phyloP scores from a whole-genome alignment of 2,329 filamentous ascomycete species.

The Cercospora citrullina region DNA sequence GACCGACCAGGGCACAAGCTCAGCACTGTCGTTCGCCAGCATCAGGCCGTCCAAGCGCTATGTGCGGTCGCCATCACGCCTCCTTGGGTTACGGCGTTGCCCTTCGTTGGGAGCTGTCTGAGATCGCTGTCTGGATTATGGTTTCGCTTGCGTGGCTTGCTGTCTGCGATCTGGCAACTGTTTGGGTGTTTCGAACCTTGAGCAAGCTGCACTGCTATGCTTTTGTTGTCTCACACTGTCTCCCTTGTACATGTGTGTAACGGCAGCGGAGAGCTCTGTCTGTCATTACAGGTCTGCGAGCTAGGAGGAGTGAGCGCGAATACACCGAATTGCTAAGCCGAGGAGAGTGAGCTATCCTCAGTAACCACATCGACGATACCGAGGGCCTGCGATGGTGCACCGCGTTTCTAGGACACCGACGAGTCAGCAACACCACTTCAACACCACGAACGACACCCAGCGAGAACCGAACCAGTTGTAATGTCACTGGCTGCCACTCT shows the following conservation, averaged over 20 bases:
- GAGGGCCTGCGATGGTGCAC: conserved; percentile 4
- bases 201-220: conserved; percentile 9
- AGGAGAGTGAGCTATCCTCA: neutral
- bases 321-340: neutral
- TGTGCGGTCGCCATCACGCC: conserved; percentile 15
- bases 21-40: conserved; percentile 11
- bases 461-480: conserved; percentile 1
- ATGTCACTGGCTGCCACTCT: conserved; percentile 37
- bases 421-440: conserved; percentile 9
- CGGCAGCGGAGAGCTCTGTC: neutral
- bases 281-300: neutral
- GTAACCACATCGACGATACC: neutral
- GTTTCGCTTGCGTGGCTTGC: conserved; percentile 22
- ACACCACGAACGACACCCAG: neutral
- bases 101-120: conserved; percentile 18
- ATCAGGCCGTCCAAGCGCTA: conserved; percentile 21
- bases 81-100: conserved; percentile 14
- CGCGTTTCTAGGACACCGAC: neutral
- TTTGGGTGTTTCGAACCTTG: conserved; percentile 22
- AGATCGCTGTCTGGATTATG: conserved; percentile 11
- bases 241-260: conserved; percentile 9
- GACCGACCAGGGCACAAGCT: conserved; percentile 21
- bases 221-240: conserved; percentile 1
- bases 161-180: conserved; percentile 18
- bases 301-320: neutral